These are phyloP conservation scores for Candida gorgasii DNA, from an alignment of 805 yeast genomes.

Conservation along the genomic window DNA sequence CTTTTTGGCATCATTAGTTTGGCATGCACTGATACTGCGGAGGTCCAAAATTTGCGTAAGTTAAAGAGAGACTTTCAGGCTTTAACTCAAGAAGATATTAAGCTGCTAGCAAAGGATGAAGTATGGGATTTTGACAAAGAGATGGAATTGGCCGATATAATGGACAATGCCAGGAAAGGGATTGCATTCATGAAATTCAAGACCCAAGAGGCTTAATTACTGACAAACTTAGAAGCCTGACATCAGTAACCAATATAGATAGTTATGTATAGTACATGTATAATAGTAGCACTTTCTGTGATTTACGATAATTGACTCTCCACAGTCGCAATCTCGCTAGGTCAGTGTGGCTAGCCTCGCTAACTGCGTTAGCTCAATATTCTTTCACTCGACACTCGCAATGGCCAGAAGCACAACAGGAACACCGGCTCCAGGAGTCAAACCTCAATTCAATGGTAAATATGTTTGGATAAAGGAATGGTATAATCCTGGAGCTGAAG, in stretches of 20 bases:
- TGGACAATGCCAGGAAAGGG: slow-evolving; percentile 59
- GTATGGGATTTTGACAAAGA: slow-evolving; percentile 57
- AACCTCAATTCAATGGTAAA: slow-evolving; percentile 8
- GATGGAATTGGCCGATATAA: slow-evolving; percentile 46
- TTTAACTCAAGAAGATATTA: slow-evolving; percentile 39
- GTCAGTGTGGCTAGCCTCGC: no score
- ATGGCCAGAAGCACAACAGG: slow-evolving; percentile 17
- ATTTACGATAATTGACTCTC: no score
- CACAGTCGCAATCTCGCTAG: no score
- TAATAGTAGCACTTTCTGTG: no score
- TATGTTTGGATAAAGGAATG: slow-evolving; percentile 39
- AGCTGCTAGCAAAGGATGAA: slow-evolving; percentile 40
- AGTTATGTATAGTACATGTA: no score
- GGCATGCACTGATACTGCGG: not conserved
- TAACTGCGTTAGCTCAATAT: no score
- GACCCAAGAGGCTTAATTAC: no score
- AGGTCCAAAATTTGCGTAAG: not conserved
- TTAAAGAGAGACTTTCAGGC: slow-evolving; percentile 37
- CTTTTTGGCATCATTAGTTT: not conserved
- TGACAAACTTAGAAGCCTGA: no score
- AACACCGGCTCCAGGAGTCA: slow-evolving; percentile 18
- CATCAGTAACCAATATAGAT: no score
- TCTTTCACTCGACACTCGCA: no score
- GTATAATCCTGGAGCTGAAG: slow-evolving; percentile 26
- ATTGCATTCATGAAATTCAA: slow-evolving; percentile 49